Conservation (phyloP, 441 rosid genomes). For the Adansonia gregorii region DNA sequence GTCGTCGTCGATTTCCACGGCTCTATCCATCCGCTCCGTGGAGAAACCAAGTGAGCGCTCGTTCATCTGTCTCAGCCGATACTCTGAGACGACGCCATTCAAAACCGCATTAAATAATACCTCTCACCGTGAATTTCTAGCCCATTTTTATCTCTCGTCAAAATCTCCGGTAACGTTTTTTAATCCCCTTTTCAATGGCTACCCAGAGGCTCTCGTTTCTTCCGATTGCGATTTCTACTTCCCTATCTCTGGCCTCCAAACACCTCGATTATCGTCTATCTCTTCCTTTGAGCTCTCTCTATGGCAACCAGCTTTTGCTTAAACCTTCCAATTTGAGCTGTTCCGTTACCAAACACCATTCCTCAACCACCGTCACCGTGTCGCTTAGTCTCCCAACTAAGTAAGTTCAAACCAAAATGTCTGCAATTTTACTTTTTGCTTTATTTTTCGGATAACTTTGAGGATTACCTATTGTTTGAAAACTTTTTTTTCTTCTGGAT, state of each 20-base stretch:
- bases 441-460: not conserved
- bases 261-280: constrained; percentile 27
- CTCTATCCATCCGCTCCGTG: not conserved
- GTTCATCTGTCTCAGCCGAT: not conserved
- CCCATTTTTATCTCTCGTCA: not conserved
- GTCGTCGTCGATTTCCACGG: not conserved
- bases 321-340: constrained; percentile 34
- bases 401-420: constrained; percentile 37
- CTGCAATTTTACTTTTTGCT: constrained; percentile 1
- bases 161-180: not conserved
- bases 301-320: constrained; percentile 48
- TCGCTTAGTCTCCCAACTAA: constrained; percentile 64
- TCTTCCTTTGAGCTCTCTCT: constrained; percentile 40
- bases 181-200: constrained; percentile 46
- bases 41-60: not conserved
- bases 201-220: constrained; percentile 49
- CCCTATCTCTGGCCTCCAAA: constrained; percentile 32
- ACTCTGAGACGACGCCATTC: not conserved
- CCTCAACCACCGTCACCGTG: constrained; percentile 45
- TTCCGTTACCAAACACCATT: constrained; percentile 37
- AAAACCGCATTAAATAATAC: no score
- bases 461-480: not conserved
- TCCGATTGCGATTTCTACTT: constrained; percentile 44
- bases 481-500: not conserved
- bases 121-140: not conserved